These are phyloP conservation scores for Pythium volutum DNA, from an alignment of 352 stramenopile species.

Conservation along the genomic window DNA sequence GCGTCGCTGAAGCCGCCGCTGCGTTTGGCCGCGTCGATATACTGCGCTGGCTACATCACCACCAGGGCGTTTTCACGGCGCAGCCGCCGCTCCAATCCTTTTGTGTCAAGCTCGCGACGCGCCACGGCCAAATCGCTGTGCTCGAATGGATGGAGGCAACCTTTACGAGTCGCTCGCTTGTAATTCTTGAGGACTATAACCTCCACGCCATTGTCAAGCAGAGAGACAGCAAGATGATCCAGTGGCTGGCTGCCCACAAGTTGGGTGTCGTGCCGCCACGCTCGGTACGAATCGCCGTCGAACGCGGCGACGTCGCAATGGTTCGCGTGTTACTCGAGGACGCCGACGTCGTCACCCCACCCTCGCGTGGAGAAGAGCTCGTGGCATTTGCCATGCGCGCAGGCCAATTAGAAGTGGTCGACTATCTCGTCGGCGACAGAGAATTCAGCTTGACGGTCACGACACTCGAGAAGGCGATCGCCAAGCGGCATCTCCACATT, in stretches of 20 bases:
- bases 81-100: background rate
- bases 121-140: constrained; percentile 1
- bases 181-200: constrained; percentile 1
- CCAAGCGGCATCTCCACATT: background rate
- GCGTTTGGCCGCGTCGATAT: constrained; percentile 14
- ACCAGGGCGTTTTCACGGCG: background rate
- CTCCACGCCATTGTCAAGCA: constrained; percentile 3
- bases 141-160: constrained; percentile 2
- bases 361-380: background rate
- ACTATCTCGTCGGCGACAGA: constrained; percentile 2
- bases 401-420: background rate
- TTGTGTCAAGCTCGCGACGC: constrained; percentile 6
- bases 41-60: constrained; percentile 2
- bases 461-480: constrained; percentile 11
- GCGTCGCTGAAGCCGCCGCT: constrained; percentile 11
- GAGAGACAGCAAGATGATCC: background rate
- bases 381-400: background rate
- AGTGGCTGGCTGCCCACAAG: background rate
- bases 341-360: background rate
- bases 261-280: background rate
- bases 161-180: background rate
- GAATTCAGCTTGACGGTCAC: background rate
- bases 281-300: background rate
- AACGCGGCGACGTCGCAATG: constrained; percentile 2
- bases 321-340: constrained; percentile 12